Evolutionary conservation across 1,284 basidiomycete species (phyloP).

Genomic region (Ganoderma meredithae): DNA sequence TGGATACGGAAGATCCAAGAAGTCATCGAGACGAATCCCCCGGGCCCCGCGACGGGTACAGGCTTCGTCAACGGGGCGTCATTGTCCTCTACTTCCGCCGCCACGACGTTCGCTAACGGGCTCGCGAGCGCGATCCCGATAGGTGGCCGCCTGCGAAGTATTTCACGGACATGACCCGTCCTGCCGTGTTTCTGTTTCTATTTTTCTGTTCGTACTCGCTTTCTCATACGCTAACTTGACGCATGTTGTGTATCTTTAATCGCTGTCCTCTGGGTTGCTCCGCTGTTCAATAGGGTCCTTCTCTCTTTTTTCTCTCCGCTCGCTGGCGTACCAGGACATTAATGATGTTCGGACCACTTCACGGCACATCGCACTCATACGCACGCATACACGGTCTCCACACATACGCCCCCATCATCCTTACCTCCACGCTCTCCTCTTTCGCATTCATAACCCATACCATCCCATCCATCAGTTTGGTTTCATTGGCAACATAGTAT

Average conservation of each 20-base stretch:
- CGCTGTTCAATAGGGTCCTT: slow-evolving; percentile 19
- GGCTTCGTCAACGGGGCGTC: slow-evolving; percentile 7
- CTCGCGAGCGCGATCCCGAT: slow-evolving; percentile 14
- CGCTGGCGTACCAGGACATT: slow-evolving; percentile 19
- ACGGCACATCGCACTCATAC: slow-evolving; percentile 13
- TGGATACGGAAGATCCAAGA: slow-evolving; percentile 65
- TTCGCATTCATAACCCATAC: not conserved
- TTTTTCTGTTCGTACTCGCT: slow-evolving; percentile 10
- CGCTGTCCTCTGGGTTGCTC: slow-evolving; percentile 15
- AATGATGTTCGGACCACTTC: slow-evolving; percentile 14
- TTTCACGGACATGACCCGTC: slow-evolving; percentile 25
- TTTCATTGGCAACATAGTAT: slow-evolving; percentile 12
- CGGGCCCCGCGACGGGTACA: slow-evolving; percentile 1
- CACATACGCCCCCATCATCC: slow-evolving; percentile 3
- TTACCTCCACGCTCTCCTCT: not conserved
- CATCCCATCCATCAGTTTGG: not conserved
- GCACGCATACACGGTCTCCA: slow-evolving; percentile 5
- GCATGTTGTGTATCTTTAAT: slow-evolving; percentile 22
- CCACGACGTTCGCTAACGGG: slow-evolving; percentile 19
- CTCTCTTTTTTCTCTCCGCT: not conserved
- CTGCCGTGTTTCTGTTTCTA: not conserved
- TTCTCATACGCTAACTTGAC: slow-evolving; percentile 18
- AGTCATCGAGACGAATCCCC: slow-evolving; percentile 38
- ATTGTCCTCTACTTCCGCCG: slow-evolving; percentile 14
- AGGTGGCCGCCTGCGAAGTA: slow-evolving; percentile 22